These are phyloP conservation scores for Leishmania guyanensis DNA, from an alignment of 208 protist genomes.

Conservation along the genomic window DNA sequence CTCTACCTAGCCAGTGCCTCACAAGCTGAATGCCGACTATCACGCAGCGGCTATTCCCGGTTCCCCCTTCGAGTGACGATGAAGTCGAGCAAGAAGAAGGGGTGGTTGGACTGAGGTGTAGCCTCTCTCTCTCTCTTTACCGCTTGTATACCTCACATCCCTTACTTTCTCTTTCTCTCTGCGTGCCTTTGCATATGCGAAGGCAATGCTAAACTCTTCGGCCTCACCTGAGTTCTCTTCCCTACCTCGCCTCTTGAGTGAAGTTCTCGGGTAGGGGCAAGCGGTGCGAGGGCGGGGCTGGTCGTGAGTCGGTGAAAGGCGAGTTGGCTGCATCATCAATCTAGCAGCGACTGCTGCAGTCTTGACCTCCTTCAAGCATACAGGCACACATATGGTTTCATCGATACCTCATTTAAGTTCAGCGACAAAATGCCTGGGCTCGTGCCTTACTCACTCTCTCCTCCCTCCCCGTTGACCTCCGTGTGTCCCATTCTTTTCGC, in stretches of 20 bases:
- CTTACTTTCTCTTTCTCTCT: too few relatives aligned
- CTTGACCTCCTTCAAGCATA: neutral
- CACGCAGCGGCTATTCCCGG: neutral
- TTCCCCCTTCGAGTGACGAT: neutral
- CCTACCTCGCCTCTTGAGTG: neutral
- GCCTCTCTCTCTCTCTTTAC: neutral
- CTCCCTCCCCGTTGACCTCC: neutral
- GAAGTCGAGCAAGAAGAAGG: neutral
- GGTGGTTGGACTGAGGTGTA: neutral
- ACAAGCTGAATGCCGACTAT: neutral
- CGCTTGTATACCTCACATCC: neutral
- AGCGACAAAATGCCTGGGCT: too few relatives aligned
- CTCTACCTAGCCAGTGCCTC: neutral
- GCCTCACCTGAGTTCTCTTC: neutral
- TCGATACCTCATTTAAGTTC: neutral
- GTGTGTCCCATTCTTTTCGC: too few relatives aligned
- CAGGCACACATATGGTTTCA: neutral
- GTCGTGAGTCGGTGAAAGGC: neutral
- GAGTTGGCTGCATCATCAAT: neutral
- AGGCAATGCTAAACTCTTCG: neutral
- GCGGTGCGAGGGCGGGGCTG: neutral
- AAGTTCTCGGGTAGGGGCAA: neutral
- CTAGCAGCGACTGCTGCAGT: neutral
- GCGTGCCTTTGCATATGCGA: neutral
- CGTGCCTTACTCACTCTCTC: neutral